phyloP scores from a whole-genome alignment of 2,329 filamentous ascomycete genomes.

The Aureobasidium uvarum region DNA sequence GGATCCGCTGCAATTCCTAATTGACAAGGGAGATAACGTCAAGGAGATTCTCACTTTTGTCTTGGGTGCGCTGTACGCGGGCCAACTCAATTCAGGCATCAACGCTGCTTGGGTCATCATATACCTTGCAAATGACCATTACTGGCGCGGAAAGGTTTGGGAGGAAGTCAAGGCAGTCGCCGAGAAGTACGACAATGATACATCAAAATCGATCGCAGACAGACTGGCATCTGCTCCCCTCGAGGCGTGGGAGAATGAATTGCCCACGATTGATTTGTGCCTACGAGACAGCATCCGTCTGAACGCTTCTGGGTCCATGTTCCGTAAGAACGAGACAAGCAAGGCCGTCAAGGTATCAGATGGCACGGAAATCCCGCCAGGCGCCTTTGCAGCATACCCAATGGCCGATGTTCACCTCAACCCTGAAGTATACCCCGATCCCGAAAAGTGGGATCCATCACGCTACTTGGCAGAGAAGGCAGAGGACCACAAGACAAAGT shows the following conservation, averaged over 20 bases:
- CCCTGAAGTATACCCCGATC: constrained; percentile 50
- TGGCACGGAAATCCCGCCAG: constrained; percentile 46
- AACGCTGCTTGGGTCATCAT: constrained; percentile 55
- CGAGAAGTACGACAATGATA: constrained; percentile 44
- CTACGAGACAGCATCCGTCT: constrained; percentile 57
- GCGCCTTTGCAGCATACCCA: constrained; percentile 49
- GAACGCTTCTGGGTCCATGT: constrained; percentile 48
- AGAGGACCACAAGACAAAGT: constrained; percentile 48
- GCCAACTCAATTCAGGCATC: constrained; percentile 58
- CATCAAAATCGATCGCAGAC: constrained; percentile 38
- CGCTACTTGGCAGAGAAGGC: constrained; percentile 50
- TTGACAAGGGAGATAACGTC: constrained; percentile 53
- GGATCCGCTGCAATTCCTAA: constrained; percentile 55
- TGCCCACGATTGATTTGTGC: constrained; percentile 53
- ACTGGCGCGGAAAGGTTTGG: constrained; percentile 48
- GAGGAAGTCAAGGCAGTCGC: constrained; percentile 51
- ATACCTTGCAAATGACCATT: constrained; percentile 49
- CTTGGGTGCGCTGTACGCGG: constrained; percentile 56
- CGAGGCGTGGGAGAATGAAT: constrained; percentile 57
- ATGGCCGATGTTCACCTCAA: constrained; percentile 53
- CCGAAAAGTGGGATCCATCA: constrained; percentile 52
- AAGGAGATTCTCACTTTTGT: constrained; percentile 51
- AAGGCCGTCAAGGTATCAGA: constrained; percentile 47
- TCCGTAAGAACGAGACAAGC: constrained; percentile 54
- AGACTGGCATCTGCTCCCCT: constrained; percentile 48